These are phyloP conservation scores for Penicillium sp. DNA, from an alignment of 2,329 filamentous ascomycete species.

Conservation along the genomic window DNA sequence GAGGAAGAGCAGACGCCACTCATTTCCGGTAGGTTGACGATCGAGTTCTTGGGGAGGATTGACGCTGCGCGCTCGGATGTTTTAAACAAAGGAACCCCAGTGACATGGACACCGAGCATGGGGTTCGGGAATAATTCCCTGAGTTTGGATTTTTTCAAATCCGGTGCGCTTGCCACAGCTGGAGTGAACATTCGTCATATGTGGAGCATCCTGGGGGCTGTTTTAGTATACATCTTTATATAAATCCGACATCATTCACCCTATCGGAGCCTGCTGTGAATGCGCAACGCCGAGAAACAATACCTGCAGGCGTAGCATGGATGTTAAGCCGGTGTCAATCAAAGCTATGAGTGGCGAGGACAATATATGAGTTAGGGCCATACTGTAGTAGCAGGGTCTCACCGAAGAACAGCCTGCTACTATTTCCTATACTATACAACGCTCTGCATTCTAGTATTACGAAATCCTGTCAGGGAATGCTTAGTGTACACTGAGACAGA, in stretches of 20 bases:
- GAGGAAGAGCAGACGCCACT: neutral
- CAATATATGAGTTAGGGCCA: too few species aligned
- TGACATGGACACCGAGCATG: neutral
- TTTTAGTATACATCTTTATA: neutral
- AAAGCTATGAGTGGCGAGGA: neutral
- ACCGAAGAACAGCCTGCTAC: too few species aligned
- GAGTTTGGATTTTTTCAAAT: neutral
- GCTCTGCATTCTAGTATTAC: neutral
- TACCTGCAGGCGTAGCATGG: neutral
- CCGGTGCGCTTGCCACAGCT: neutral
- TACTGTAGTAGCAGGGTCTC: too few species aligned
- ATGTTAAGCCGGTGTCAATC: neutral
- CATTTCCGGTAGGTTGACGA: neutral
- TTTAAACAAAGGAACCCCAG: neutral
- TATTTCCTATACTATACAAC: neutral
- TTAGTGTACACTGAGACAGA: neutral
- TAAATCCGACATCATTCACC: neutral
- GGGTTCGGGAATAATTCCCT: constrained; percentile 14
- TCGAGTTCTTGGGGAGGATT: neutral
- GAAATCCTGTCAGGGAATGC: neutral
- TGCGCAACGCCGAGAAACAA: neutral
- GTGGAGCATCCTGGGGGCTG: neutral
- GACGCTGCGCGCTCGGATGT: neutral
- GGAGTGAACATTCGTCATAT: neutral
- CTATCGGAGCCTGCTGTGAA: neutral